Conservation (phyloP, 73 alveolate species). For the Loxodes magnus region DNA sequence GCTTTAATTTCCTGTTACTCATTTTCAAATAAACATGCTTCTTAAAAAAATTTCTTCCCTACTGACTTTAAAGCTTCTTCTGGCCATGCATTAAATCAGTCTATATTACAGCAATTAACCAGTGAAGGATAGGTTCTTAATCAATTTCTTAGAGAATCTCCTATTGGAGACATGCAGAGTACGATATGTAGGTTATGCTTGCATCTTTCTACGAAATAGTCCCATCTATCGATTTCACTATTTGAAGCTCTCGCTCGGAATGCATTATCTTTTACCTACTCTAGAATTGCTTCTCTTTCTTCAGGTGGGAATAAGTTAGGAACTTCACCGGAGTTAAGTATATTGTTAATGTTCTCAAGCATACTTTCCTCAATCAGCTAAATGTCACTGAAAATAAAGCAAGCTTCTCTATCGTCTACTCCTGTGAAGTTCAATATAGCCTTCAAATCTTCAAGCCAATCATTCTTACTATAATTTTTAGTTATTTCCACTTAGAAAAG, state of each 20-base stretch:
- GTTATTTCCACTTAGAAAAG: constrained; percentile 67
- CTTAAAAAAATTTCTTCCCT: constrained; percentile 75
- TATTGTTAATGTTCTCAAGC: constrained; percentile 83
- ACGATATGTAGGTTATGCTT: constrained; percentile 81
- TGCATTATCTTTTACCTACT: constrained; percentile 53
- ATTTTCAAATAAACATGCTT: constrained; percentile 37
- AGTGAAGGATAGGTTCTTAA: constrained; percentile 83
- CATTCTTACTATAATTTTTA: constrained; percentile 66
- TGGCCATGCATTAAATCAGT: constrained; percentile 97
- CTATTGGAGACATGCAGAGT: constrained; percentile 90
- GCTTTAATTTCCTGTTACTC: constrained; percentile 24
- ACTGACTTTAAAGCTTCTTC: constrained; percentile 87
- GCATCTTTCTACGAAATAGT: constrained; percentile 71
- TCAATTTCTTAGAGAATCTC: constrained; percentile 82
- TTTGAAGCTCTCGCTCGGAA: constrained; percentile 59
- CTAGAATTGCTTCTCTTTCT: constrained; percentile 84
- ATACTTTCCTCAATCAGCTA: constrained; percentile 76
- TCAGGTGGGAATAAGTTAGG: constrained; percentile 87
- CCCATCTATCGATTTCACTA: constrained; percentile 69
- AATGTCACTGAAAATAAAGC: constrained; percentile 73
- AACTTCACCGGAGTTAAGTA: constrained; percentile 93
- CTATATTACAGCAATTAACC: constrained; percentile 88
- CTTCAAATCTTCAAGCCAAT: constrained; percentile 79
- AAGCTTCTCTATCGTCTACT: constrained; percentile 58
- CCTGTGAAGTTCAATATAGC: constrained; percentile 67